Evolutionary conservation across 768 basidiomycete species (phyloP).

Genomic region (Lyophyllum atratum): DNA sequence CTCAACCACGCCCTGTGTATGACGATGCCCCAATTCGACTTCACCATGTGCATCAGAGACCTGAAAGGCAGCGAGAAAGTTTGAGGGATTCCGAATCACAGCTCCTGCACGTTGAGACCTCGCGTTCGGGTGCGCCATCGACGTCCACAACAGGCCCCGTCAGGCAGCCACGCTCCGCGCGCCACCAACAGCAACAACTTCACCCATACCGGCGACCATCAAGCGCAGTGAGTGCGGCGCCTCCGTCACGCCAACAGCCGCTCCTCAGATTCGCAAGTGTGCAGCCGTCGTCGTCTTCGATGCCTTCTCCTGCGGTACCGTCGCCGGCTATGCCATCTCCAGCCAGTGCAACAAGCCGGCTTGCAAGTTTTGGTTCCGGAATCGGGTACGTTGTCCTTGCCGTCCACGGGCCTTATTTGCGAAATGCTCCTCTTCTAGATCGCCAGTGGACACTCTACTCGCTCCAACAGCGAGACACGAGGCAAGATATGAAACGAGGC

Average conservation of each 20-base stretch:
- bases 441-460: slow-evolving; percentile 19
- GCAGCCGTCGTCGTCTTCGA: slow-evolving; percentile 24
- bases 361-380: slow-evolving; percentile 23
- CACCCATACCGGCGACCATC: slow-evolving; percentile 18
- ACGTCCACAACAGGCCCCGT: slow-evolving; percentile 14
- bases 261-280: slow-evolving; percentile 27
- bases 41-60: slow-evolving; percentile 25
- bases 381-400: slow-evolving; percentile 19
- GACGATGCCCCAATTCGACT: slow-evolving; percentile 34
- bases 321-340: slow-evolving; percentile 26
- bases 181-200: slow-evolving; percentile 15
- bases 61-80: slow-evolving; percentile 28
- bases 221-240: slow-evolving; percentile 17
- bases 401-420: slow-evolving; percentile 1
- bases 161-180: slow-evolving; percentile 14
- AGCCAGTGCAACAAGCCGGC: slow-evolving; percentile 19
- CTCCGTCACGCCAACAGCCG: slow-evolving; percentile 14
- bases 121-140: slow-evolving; percentile 18
- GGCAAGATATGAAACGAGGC: slow-evolving; percentile 13
- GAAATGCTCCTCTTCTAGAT: slow-evolving; percentile 14
- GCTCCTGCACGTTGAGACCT: slow-evolving; percentile 22
- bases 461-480: slow-evolving; percentile 15
- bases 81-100: slow-evolving; percentile 22
- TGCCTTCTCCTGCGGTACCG: slow-evolving; percentile 24
- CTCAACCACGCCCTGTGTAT: slow-evolving; percentile 25